Conservation (phyloP, 2,329 filamentous ascomycete species). For the Aspergillus aculeatinus region DNA sequence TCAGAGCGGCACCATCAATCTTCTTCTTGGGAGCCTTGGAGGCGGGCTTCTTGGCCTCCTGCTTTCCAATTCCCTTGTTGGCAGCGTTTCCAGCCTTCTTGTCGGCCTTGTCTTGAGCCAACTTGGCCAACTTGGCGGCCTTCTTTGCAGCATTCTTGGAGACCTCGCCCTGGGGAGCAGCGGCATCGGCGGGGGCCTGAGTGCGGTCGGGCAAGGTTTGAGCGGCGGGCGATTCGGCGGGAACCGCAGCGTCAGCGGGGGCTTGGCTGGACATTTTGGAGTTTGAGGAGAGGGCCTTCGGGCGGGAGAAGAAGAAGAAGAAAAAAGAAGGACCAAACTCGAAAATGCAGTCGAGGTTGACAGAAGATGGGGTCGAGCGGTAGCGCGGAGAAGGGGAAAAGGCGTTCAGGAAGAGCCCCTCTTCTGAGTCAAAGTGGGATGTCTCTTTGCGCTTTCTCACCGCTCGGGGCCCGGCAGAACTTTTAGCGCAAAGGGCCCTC, state of each 20-base stretch:
- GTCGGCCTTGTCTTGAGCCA: slow-evolving; percentile 30
- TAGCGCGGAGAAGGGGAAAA: slow-evolving; percentile 8
- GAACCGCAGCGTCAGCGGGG: slow-evolving; percentile 28
- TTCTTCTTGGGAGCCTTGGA: slow-evolving; percentile 52
- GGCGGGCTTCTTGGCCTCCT: slow-evolving; percentile 45
- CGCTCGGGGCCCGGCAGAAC: slow-evolving; percentile 44
- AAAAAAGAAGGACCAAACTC: slow-evolving; percentile 18
- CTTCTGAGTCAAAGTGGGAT: slow-evolving; percentile 41
- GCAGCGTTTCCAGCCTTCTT: slow-evolving; percentile 53
- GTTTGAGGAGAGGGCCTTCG: slow-evolving; percentile 6
- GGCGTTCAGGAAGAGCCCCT: slow-evolving; percentile 1
- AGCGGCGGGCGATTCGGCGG: slow-evolving; percentile 26
- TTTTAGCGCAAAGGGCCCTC: slow-evolving; percentile 33
- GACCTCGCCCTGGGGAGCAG: slow-evolving; percentile 32
- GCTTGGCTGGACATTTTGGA: slow-evolving; percentile 34
- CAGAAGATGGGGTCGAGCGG: slow-evolving; percentile 17
- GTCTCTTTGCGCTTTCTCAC: slow-evolving; percentile 33
- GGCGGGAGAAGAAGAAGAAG: slow-evolving; percentile 7
- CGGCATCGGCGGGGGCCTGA: slow-evolving; percentile 39
- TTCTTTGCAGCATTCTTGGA: slow-evolving; percentile 34
- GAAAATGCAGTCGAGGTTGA: slow-evolving; percentile 19
- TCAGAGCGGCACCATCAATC: slow-evolving; percentile 64
- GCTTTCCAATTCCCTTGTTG: slow-evolving; percentile 45
- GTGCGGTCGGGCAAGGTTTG: slow-evolving; percentile 43
- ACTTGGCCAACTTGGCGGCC: slow-evolving; percentile 24